Percentiles rank a stretch among this genome's conserved stretches.
These are phyloP conservation scores for Parathielavia hyrcaniae DNA, from an alignment of 495 filamentous ascomycete species.

Conservation along the genomic window DNA sequence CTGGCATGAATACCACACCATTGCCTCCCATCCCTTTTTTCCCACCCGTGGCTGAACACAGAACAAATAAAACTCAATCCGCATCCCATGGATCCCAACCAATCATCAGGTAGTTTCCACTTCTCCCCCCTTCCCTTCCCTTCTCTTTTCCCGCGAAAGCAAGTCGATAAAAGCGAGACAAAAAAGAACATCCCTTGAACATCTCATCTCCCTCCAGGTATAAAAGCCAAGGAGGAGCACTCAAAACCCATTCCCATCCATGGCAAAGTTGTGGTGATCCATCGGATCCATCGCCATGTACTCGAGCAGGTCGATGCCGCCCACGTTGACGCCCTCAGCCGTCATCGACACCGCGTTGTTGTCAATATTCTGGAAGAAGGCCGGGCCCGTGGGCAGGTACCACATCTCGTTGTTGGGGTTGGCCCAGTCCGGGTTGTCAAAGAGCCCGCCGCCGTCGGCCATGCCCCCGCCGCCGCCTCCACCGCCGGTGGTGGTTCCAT, in stretches of 20 bases:
- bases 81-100: neutral
- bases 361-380: slow-evolving; percentile 50
- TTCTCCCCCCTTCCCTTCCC: neutral
- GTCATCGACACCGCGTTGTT: slow-evolving; percentile 50
- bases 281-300: slow-evolving; percentile 52
- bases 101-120: neutral
- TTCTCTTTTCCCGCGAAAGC: neutral
- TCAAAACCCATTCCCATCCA: slow-evolving; percentile 34
- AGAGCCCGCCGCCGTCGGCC: slow-evolving; percentile 26
- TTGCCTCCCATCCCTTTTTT: neutral
- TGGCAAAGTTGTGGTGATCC: slow-evolving; percentile 26
- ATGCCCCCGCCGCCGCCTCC: slow-evolving; percentile 11
- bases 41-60: neutral
- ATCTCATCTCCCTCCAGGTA: too few species aligned
- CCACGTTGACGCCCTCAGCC: slow-evolving; percentile 53
- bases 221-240: neutral
- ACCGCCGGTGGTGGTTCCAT: neutral
- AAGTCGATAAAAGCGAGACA: neutral
- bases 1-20: neutral
- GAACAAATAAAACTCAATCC: neutral
- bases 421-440: slow-evolving; percentile 41
- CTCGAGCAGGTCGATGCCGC: slow-evolving; percentile 51
- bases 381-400: slow-evolving; percentile 51
- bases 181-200: neutral
- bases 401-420: slow-evolving; percentile 48